A percentile compares a stretch with the other conserved stretches of the same genome.
These are phyloP conservation scores for Phlegmacium glaucopus DNA, from an alignment of 768 basidiomycete genomes.

Conservation along the genomic window DNA sequence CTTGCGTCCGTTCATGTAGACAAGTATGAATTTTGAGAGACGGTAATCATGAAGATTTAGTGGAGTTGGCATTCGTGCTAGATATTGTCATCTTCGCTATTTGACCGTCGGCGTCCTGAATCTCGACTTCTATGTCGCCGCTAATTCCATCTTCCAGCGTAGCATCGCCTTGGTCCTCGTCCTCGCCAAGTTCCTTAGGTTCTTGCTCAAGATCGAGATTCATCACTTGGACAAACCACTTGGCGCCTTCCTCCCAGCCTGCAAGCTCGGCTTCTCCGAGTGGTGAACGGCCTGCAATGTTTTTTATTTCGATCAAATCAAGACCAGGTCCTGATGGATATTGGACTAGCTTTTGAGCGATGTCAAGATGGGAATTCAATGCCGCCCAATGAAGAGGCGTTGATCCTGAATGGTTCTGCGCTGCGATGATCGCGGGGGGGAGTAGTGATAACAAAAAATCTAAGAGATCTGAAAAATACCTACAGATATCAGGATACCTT, in stretches of 20 bases:
- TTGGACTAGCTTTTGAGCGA: conserved; percentile 57
- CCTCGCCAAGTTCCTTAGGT: conserved; percentile 31
- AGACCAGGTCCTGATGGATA: conserved; percentile 56
- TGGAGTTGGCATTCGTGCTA: conserved; percentile 12
- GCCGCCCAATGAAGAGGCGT: conserved; percentile 93
- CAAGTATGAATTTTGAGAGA: too few relatives aligned
- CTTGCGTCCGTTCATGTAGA: too few relatives aligned
- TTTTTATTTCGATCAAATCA: conserved; percentile 74
- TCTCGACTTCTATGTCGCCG: conserved; percentile 61
- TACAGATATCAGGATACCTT: conserved; percentile 38
- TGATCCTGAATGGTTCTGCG: conserved; percentile 69
- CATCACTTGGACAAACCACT: conserved; percentile 82
- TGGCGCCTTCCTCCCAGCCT: conserved; percentile 82
- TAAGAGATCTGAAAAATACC: conserved; percentile 64
- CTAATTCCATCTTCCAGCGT: conserved; percentile 26
- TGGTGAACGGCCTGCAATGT: conserved; percentile 68
- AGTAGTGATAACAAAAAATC: conserved; percentile 66
- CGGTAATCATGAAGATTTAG: conserved; percentile 8
- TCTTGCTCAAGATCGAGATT: conserved; percentile 51
- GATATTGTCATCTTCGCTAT: conserved; percentile 61
- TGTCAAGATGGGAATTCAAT: conserved; percentile 70
- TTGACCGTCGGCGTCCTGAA: conserved; percentile 68
- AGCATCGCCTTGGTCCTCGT: conserved; percentile 32
- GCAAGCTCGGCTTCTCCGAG: conserved; percentile 77
- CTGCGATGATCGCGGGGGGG: conserved; percentile 50